Evolutionary conservation across 2,329 filamentous ascomycete species (phyloP).

Genomic region (Scedosporium dehoogii): DNA sequence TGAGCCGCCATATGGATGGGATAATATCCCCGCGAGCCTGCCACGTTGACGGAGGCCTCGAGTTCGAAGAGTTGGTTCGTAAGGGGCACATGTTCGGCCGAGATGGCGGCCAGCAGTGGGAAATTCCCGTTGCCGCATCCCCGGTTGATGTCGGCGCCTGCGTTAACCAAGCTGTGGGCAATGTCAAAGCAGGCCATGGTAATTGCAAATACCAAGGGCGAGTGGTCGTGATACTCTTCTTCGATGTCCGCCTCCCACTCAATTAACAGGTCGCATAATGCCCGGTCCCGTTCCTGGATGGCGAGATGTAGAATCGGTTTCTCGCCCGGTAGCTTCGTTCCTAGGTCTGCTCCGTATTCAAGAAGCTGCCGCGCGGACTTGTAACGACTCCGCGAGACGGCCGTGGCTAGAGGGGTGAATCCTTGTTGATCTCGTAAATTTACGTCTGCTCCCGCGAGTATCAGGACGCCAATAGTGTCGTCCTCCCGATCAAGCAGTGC

Average conservation of each 20-base stretch:
- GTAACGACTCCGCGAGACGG: conserved; percentile 11
- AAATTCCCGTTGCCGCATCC: conserved; percentile 11
- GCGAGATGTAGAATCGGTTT: conserved; percentile 15
- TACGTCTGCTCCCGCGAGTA: conserved; percentile 13
- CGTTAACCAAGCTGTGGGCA: conserved; percentile 11
- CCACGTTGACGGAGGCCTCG: conserved; percentile 4
- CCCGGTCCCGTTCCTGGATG: conserved; percentile 11
- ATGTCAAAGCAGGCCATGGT: conserved; percentile 16
- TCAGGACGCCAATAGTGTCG: conserved; percentile 13
- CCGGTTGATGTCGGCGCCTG: conserved; percentile 13
- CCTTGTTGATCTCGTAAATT: conserved; percentile 11
- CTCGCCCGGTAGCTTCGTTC: conserved; percentile 11
- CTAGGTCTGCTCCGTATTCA: conserved; percentile 15
- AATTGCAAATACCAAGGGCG: conserved; percentile 15
- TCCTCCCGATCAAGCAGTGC: conserved; percentile 11
- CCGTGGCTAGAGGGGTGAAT: conserved; percentile 14
- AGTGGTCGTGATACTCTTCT: conserved; percentile 11
- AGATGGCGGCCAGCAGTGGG: conserved; percentile 32
- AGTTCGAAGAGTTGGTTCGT: conserved; percentile 12
- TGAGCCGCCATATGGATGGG: conserved; percentile 17
- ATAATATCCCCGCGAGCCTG: conserved; percentile 10
- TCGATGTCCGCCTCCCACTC: conserved; percentile 15
- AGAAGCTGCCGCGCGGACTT: conserved; percentile 11
- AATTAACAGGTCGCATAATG: conserved; percentile 13
- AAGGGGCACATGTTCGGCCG: conserved; percentile 27